Conservation (phyloP, 1,284 basidiomycete species). For the Marasmius tenuissimus region DNA sequence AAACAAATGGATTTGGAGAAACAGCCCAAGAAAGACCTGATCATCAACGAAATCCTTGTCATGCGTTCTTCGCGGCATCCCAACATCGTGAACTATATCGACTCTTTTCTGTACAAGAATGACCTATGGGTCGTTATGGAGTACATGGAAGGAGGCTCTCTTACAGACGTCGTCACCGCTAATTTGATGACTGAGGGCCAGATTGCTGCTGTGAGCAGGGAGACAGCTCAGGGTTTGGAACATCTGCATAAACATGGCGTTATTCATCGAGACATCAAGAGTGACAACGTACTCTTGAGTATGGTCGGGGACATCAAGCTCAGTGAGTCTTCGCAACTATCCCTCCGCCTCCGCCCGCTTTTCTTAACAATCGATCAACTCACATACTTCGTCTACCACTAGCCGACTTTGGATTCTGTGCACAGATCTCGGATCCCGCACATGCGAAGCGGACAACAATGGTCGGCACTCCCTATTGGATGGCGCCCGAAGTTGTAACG, state of each 20-base stretch:
- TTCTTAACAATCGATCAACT: background rate
- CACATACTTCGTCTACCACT: background rate
- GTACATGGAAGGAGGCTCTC: constrained; percentile 95
- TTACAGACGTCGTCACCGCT: constrained; percentile 96
- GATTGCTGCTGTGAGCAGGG: constrained; percentile 91
- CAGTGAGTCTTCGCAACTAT: constrained; percentile 55
- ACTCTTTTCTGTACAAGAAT: constrained; percentile 96
- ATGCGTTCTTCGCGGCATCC: constrained; percentile 96
- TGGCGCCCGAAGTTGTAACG: constrained; percentile 98
- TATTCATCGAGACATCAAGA: constrained; percentile 98
- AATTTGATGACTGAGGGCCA: constrained; percentile 96
- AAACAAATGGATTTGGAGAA: constrained; percentile 99
- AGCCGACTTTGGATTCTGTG: constrained; percentile 99
- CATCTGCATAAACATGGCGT: constrained; percentile 94
- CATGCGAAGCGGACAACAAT: constrained; percentile 98
- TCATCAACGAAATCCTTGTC: constrained; percentile 99
- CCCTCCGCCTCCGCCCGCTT: background rate
- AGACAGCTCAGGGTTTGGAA: constrained; percentile 88
- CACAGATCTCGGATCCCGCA: constrained; percentile 89
- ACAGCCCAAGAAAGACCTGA: constrained; percentile 99
- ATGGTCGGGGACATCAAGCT: constrained; percentile 96
- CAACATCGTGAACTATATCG: constrained; percentile 99
- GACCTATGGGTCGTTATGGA: constrained; percentile 99
- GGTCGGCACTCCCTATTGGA: constrained; percentile 99
- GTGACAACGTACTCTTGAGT: constrained; percentile 92